Percentiles rank a stretch among this genome's conserved stretches.
phyloP scores from a whole-genome alignment of 164 flowering plant genomes.

The Stephania cephalantha region DNA sequence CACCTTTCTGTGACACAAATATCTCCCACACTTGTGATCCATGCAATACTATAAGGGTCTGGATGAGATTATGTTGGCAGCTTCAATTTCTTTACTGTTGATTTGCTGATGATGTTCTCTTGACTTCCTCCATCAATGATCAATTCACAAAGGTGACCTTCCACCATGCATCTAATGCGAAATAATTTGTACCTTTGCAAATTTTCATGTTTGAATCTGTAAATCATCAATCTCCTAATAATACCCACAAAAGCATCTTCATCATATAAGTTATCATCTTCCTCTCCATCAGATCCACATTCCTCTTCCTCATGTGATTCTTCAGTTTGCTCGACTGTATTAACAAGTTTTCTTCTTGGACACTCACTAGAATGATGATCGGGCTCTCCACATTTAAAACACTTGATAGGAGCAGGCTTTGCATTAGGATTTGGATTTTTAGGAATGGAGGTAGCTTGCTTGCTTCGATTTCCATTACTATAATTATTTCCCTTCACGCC shows the following conservation, averaged over 20 bases:
- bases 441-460: not conserved
- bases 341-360: not conserved
- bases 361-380: not conserved
- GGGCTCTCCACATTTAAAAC: not conserved
- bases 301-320: not conserved
- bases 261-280: not conserved
- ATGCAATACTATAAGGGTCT: not conserved
- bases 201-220: not conserved
- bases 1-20: too few species aligned
- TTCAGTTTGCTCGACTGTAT: not conserved
- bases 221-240: not conserved
- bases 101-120: not conserved
- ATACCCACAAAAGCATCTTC: not conserved
- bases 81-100: not conserved
- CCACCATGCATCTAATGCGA: not conserved
- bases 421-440: not conserved
- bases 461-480: not conserved
- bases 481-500: not conserved
- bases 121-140: not conserved
- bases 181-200: not conserved
- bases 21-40: not conserved
- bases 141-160: not conserved
- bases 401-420: not conserved
- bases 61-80: not conserved
- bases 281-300: not conserved